Evolutionary conservation across 1,139 yeast genomes (phyloP), one percentile per base, ranked within the genome.

Genomic region (Taphrina wiesneri): DNA sequence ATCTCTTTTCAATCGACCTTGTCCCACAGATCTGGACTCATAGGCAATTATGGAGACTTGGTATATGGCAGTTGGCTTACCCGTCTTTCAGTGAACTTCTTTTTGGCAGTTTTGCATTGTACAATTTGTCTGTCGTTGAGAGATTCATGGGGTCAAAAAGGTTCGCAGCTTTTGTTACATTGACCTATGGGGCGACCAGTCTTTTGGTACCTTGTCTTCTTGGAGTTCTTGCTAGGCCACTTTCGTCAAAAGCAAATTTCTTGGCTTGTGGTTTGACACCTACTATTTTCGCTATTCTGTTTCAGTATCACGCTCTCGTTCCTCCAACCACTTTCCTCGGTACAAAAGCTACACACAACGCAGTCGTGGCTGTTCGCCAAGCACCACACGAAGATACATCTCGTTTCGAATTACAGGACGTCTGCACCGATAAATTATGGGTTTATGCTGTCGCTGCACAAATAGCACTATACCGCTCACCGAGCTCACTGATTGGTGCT

Each of bases 11-110:
- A 45, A 77, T 86, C 49, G 77, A 83, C 25, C 79, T 86, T 54
- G 83, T 81, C 60, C 93, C 93, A 3, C 85, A 83, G 71, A 78
- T 88, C 19, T 72, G 80, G 13, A 79, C 81, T 67, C 87, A 88
- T 34, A 26, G 72, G 36, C 95, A 88, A 72, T 86, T 83, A 75
- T 88, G 93, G 91, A 77, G 95, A 59, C 71, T 87, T 15, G 61
- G 81, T 3, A 75, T 84, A 1, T 83, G 80, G 73, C 93, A 86
- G 73, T 65, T 83, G 26, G 78, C 84, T 3, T 87, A 83, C 68
- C 77, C 82, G 56, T 87, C 86, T 72, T 91, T 87, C 74, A 83
- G 89, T 1, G 90, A 87, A 72, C 86, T 83, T 63, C 73, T 87
- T 21, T 70, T 87, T 23, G 78, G 81, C 0, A 75, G 81, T 4